Base-by-base conservation (phyloP, 2,329 filamentous ascomycete genomes). In the Sclerotinia nivalis region DNA sequence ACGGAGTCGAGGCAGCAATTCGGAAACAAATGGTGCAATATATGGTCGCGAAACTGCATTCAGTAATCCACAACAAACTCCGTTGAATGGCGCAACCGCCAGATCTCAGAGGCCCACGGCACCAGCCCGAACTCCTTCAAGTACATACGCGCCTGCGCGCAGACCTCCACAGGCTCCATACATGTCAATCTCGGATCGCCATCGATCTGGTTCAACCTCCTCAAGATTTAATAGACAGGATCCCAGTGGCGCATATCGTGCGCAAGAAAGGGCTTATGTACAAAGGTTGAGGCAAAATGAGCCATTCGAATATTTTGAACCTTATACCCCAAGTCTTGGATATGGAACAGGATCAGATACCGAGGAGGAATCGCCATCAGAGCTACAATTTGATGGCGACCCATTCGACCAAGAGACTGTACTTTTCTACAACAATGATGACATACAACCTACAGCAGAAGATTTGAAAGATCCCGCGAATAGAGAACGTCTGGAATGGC, bases 251-350 rank as follows among this genome's bases (percentile, higher is more conserved):
- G 88, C 91, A 74, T 93, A 92, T 78, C 84, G 91, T 71, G 92
- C 92, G 61, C 93, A 98, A 81, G 95, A 98, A 80, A 93, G 94
- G 79, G 95, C 95, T 70, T 99, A 99, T 79, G 91, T 98, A 47
- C 93, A 97, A 80, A 90, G 95, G 75, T 87, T 98, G 77, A 89
- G 93, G 70, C 93, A 96, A 78, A 64, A 40, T 20, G 92, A 96
- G 74, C 87, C 89, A 56, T 74, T 76, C 34, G 79, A 79, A 70
- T 80, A 79, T 56, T 79, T 83, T 72, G 89, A 93, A 69, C 84
- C 89, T 18, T 91, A 92, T 74, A 88, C 89, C 2, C 88, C 89
- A 55, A 89, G 87, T 72, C 82, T 93, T 73, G 87, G 86, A 71
- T 90, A 91, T 78, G 79, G 74, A 75, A 85, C 84, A 65, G 93